Base-by-base conservation (phyloP, 140 eudicot species). In the Senecio squalidus region DNA sequence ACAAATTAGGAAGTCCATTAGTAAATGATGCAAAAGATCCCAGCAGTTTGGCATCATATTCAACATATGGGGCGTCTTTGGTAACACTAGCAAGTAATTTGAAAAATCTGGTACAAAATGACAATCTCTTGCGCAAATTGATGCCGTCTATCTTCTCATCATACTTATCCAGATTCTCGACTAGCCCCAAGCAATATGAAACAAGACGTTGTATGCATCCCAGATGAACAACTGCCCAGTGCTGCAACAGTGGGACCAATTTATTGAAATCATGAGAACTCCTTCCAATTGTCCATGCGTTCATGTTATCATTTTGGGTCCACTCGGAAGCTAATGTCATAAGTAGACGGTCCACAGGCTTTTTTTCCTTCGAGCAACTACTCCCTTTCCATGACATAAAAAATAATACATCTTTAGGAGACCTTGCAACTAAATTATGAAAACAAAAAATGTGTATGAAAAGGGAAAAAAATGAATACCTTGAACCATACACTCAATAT, bases 181-280 rank as follows among this genome's bases (percentile, higher is more conserved):
- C 25, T 72, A 81, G 55, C 15, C 74, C 66, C 56, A 47, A 66
- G 72, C 86, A 84, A 39, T 79, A 55, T n/a, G 70, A 45, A 58
- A 84, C 61, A 20, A 92, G 96, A 16, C 96, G 89, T 2, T 64
- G 84, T 62, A 81, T 61, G 80, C 95, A 87, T 66, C 84, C 77
- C 55, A 81, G 28, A 69, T 88, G 98, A 71, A 81, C 76, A 67
- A 79, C 52, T 50, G 93, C 86, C 86, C 88, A 84, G 63, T 92
- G 98, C 75, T 80, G 92, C 70, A 76, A 87, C 24, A 84, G 62
- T 18, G 84, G 69, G 28, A 71, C 78, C 73, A 88, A 57, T 47
- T 73, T 80, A 47, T 77, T 77, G 26, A 64, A 68, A 66, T 77
- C 78, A 27, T 71, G 88, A 71, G 74, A 66, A 54, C 77, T 74